phyloP scores from a whole-genome alignment of 129 eudicot species.

The Daucus carota region DH1_v3.0 NC_030386.2:26235001-26235500 shows the following conservation, averaged over 20 bases:
- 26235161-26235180: background rate
- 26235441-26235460: conserved; percentile 58
- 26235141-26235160: background rate
- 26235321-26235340: conserved; percentile 70
- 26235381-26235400: conserved; percentile 42
- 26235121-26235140: background rate
- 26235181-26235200: conserved; percentile 30
- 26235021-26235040: background rate
- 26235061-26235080: background rate
- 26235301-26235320: conserved; percentile 51
- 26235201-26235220: conserved; percentile 37
- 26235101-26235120: background rate
- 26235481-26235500: conserved; percentile 51
- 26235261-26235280: conserved; percentile 44
- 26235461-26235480: conserved; percentile 54
- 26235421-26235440: conserved; percentile 34
- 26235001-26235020: background rate
- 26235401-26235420: conserved; percentile 27
- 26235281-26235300: conserved; percentile 43
- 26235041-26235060: background rate
- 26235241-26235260: conserved; percentile 68
- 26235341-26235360: conserved; percentile 61
- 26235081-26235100: background rate
- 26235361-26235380: conserved; percentile 66
- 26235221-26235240: conserved; percentile 37